A percentile compares a stretch with the other conserved stretches of the same genome.
Evolutionary conservation across 257 asterid genomes (phyloP).

Genomic region (Solanum habrochaites): DNA sequence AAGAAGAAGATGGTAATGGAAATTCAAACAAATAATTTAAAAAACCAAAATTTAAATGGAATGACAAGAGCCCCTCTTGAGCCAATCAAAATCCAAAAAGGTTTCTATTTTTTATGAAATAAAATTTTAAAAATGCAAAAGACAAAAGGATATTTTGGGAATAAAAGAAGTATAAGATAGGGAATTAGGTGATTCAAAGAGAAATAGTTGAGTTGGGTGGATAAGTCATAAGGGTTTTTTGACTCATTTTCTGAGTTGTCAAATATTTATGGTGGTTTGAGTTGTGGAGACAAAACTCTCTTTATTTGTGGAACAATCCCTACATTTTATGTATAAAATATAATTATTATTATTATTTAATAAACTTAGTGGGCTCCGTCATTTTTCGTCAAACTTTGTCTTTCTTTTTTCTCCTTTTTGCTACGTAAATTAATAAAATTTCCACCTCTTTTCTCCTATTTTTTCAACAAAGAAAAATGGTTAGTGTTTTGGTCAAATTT

Average conservation of each 20-base stretch:
- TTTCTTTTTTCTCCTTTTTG: not conserved
- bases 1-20: not conserved
- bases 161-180: not conserved
- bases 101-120: not conserved
- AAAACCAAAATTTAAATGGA: not conserved
- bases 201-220: not conserved
- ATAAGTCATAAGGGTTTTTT: not conserved
- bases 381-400: not conserved
- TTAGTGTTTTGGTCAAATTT: not conserved
- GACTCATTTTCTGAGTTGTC: not conserved
- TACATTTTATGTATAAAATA: not conserved
- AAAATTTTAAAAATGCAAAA: not conserved
- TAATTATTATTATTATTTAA: not conserved
- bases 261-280: conserved; percentile 1
- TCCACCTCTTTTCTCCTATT: not conserved
- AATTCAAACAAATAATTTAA: not conserved
- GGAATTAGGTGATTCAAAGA: not conserved
- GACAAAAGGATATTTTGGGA: not conserved
- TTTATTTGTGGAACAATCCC: not conserved
- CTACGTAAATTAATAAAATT: not conserved
- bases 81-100: not conserved
- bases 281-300: conserved; percentile 8
- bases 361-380: not conserved
- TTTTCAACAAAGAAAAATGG: not conserved
- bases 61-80: not conserved